phyloP scores from a whole-genome alignment of 2,329 filamentous ascomycete species.

The Aspergillus jensenii region DNA sequence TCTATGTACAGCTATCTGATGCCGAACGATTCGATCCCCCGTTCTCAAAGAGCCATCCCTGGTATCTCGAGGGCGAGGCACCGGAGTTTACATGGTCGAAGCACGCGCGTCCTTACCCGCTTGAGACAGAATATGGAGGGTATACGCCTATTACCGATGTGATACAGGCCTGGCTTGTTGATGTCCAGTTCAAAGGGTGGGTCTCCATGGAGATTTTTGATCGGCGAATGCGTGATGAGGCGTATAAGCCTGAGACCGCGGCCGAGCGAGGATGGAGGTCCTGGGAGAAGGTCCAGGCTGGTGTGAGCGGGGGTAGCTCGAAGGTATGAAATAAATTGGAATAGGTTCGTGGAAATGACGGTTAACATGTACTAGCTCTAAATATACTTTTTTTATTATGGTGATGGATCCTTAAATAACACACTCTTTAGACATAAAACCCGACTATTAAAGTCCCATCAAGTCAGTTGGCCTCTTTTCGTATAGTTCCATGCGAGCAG shows the following conservation, averaged over 20 bases:
- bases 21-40: slow-evolving; percentile 34
- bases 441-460: no score
- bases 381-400: background rate
- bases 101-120: slow-evolving; percentile 32
- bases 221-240: slow-evolving; percentile 25
- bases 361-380: background rate
- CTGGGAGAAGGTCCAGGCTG: slow-evolving; percentile 20
- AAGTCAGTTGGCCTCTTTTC: no score
- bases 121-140: slow-evolving; percentile 26
- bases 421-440: no score
- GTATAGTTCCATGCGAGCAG: no score
- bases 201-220: slow-evolving; percentile 36
- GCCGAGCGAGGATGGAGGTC: slow-evolving; percentile 20
- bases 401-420: background rate
- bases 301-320: background rate
- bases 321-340: background rate
- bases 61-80: slow-evolving; percentile 29
- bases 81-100: slow-evolving; percentile 31
- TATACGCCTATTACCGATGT: slow-evolving; percentile 32
- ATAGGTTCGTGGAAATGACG: background rate
- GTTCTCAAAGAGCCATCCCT: slow-evolving; percentile 29
- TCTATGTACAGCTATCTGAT: slow-evolving; percentile 39
- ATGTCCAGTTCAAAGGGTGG: slow-evolving; percentile 32
- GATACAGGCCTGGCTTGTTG: slow-evolving; percentile 27
- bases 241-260: slow-evolving; percentile 14